These are phyloP conservation scores for Neoboletus brunneissimus DNA, from an alignment of 768 basidiomycete genomes.

Conservation along the genomic window DNA sequence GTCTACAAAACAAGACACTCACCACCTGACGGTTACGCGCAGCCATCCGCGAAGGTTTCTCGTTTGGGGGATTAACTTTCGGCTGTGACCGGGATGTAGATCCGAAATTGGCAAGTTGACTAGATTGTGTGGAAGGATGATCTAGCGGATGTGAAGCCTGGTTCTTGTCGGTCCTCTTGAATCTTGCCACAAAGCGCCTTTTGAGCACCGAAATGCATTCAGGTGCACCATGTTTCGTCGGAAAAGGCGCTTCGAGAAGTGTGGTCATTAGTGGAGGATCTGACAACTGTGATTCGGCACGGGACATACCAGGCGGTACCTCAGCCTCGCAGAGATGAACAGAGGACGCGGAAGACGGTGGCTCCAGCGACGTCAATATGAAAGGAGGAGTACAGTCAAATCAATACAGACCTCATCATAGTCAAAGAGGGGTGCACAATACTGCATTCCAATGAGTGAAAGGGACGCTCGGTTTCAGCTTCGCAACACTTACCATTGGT, in stretches of 20 bases:
- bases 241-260: not conserved
- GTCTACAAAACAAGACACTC: not conserved
- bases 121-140: not conserved
- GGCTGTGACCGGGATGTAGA: not conserved
- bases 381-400: too few species aligned
- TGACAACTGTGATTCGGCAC: not conserved
- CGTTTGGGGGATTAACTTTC: not conserved
- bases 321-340: not conserved
- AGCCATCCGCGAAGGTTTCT: not conserved
- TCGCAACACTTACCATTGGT: conserved; percentile 20
- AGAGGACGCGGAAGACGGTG: not conserved
- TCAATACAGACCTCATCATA: too few species aligned
- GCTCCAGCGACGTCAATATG: too few species aligned
- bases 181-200: not conserved
- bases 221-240: not conserved
- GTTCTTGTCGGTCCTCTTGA: not conserved
- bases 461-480: not conserved
- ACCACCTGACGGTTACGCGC: not conserved
- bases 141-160: not conserved
- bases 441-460: conserved; percentile 6
- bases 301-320: not conserved
- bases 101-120: not conserved
- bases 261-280: not conserved
- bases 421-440: not conserved
- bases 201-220: not conserved